These are phyloP conservation scores for Ophiostoma australiae DNA, from an alignment of 2,329 filamentous ascomycete species.

Conservation along the genomic window DNA sequence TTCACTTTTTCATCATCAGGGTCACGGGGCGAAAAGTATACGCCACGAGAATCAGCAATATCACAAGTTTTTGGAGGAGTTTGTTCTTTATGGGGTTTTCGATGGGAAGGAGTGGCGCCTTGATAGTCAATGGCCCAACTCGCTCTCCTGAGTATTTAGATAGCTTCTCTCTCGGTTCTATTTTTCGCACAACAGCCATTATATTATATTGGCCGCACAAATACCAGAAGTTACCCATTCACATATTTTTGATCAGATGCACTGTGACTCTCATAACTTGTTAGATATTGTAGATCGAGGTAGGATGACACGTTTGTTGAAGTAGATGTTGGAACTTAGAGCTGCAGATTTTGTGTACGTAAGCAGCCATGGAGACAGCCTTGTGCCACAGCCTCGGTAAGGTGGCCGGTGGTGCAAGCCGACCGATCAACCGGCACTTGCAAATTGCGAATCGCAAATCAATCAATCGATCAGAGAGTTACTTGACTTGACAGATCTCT, in stretches of 20 bases:
- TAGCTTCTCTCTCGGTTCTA: conserved; percentile 36
- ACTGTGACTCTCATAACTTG: not conserved
- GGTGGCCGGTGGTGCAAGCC: not conserved
- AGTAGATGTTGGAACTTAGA: not conserved
- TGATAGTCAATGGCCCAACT: conserved; percentile 40
- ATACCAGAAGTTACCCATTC: conserved; percentile 67
- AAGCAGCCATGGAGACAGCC: not conserved
- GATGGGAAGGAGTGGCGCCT: conserved; percentile 9
- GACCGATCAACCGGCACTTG: not conserved
- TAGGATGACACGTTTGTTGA: not conserved
- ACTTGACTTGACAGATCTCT: not conserved
- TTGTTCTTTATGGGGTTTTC: conserved; percentile 29
- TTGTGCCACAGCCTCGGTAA: not conserved
- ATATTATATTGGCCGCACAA: conserved; percentile 31
- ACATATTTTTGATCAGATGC: conserved; percentile 27
- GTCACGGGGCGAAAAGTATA: conserved; percentile 24
- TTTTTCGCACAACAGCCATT: conserved; percentile 31
- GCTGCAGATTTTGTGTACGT: not conserved
- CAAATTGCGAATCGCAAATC: not conserved
- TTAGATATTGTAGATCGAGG: too few relatives aligned
- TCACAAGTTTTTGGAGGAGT: conserved; percentile 25
- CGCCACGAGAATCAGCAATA: conserved; percentile 28
- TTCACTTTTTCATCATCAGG: conserved; percentile 19
- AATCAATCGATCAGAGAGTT: not conserved
- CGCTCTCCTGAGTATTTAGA: conserved; percentile 61